These are phyloP conservation scores for Neospora caninum DNA, from an alignment of 169 alveolate genomes.

Conservation along the genomic window DNA sequence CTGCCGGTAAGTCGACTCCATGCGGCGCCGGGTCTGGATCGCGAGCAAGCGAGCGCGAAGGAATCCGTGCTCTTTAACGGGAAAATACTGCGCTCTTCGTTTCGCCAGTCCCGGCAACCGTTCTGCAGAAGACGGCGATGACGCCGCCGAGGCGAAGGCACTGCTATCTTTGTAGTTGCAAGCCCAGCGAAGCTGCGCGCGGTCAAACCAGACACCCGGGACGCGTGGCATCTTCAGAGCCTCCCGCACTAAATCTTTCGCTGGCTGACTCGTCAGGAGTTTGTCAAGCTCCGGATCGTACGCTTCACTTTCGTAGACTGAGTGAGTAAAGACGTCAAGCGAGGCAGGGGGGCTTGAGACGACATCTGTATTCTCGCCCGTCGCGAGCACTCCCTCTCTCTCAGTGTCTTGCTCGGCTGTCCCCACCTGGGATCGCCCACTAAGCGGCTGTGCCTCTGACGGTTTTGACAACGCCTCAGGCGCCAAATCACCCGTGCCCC, in stretches of 20 bases:
- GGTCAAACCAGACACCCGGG: conserved; percentile 60
- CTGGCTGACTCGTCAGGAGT: conserved; percentile 24
- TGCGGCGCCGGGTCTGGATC: conserved; percentile 63
- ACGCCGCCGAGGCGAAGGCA: conserved; percentile 17
- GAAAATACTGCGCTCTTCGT: conserved; percentile 66
- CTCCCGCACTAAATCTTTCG: conserved; percentile 58
- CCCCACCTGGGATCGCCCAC: no score
- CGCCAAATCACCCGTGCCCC: not conserved
- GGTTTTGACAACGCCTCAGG: no score
- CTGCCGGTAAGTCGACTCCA: conserved; percentile 7
- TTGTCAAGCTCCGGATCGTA: not conserved
- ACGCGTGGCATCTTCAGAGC: conserved; percentile 53
- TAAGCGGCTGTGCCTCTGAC: no score
- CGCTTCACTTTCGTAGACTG: not conserved
- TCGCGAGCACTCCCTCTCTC: no score
- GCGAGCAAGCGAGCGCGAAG: conserved; percentile 64
- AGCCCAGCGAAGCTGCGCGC: conserved; percentile 53
- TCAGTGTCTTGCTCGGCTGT: no score
- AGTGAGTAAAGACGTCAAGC: not conserved
- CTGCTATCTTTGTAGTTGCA: conserved; percentile 47
- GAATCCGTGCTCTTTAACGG: conserved; percentile 62
- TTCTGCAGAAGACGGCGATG: not conserved
- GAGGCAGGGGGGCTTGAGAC: not conserved
- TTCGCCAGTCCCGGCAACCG: not conserved
- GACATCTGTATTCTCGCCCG: no score